Evolutionary conservation across 2,329 filamentous ascomycete species (phyloP).

Genomic region (Beauveria sp.): DNA sequence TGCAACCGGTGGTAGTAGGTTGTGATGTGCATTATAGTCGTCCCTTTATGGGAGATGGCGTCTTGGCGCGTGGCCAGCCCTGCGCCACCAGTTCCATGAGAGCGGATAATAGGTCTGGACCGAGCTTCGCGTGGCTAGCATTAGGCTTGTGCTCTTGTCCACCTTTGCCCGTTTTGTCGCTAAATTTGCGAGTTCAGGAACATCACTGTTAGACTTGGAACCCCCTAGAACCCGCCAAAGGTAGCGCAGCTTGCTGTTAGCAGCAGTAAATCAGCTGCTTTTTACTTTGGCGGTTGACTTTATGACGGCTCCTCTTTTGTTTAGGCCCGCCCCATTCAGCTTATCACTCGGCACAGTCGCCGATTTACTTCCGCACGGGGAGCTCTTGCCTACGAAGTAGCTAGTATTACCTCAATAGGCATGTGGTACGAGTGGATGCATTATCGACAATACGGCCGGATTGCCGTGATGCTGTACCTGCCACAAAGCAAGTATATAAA

Average conservation of each 20-base stretch:
- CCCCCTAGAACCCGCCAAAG: too few species aligned
- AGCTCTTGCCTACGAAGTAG: too few species aligned
- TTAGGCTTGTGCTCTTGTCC: background rate
- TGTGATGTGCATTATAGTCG: too few species aligned
- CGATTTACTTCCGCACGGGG: background rate
- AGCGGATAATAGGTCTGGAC: background rate
- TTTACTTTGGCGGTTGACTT: too few species aligned
- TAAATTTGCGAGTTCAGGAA: background rate
- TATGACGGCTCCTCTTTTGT: background rate
- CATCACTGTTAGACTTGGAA: too few species aligned
- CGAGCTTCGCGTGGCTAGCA: too few species aligned
- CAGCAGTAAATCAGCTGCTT: too few species aligned
- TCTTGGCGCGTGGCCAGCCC: background rate
- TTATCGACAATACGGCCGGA: background rate
- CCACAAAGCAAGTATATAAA: background rate
- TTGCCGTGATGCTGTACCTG: background rate
- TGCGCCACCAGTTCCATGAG: background rate
- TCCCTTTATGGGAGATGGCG: too few species aligned
- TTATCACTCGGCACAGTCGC: background rate
- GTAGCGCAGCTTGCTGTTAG: too few species aligned
- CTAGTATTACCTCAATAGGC: background rate
- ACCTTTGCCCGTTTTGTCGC: background rate
- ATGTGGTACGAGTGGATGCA: background rate
- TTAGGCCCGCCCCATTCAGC: background rate
- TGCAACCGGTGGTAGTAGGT: too few species aligned